Conservation (phyloP, 148 eudicot species). For the Mesembryanthemum crystallinum region DNA sequence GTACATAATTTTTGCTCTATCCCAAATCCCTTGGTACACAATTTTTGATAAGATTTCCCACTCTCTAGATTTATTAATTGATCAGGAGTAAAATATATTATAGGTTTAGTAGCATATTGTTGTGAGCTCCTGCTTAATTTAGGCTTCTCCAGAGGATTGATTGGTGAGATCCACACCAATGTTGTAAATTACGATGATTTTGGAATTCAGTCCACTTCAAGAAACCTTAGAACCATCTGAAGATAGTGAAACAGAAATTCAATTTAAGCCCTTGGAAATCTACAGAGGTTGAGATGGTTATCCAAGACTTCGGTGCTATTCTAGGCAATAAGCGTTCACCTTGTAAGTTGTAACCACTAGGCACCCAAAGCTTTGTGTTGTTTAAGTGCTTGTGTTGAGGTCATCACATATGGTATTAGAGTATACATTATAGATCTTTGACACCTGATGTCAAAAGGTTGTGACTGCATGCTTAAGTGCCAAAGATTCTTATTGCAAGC, state of each 20-base stretch:
- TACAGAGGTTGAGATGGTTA: neutral
- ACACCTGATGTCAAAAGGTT: too few relatives aligned
- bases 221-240: neutral
- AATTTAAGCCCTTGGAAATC: neutral
- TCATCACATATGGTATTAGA: neutral
- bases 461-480: neutral
- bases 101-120: constrained; percentile 8
- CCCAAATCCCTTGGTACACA: neutral
- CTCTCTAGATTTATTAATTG: neutral
- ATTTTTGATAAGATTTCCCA: neutral
- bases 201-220: neutral
- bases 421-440: neutral
- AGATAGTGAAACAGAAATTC: neutral
- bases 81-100: too few relatives aligned
- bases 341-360: neutral
- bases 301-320: neutral
- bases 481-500: neutral
- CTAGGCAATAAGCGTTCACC: neutral
- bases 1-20: constrained; percentile 5
- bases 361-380: neutral
- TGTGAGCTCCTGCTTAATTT: neutral
- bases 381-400: neutral
- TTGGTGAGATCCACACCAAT: neutral
- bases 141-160: constrained; percentile 5
- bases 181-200: neutral